Evolutionary conservation across 2,329 filamentous ascomycete species (phyloP).

Genomic region (Aureobasidium sp.): DNA sequence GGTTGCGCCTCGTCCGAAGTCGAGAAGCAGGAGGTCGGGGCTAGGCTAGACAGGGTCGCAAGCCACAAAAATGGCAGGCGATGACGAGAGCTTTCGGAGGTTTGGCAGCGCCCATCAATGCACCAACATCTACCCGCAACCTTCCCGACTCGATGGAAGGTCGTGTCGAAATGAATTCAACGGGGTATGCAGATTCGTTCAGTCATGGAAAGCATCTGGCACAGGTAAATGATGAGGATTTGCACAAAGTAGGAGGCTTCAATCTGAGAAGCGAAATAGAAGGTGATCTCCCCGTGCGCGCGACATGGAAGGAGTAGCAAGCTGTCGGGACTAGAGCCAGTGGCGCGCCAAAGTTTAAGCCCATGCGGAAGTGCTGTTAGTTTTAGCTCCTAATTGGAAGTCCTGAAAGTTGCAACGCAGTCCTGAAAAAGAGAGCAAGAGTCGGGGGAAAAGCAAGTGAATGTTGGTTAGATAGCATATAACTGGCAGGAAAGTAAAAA

Average conservation of each 20-base stretch:
- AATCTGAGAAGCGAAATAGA: slow-evolving; percentile 8
- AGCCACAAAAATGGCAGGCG: slow-evolving; percentile 11
- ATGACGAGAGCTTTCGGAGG: slow-evolving; percentile 6
- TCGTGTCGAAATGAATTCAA: not conserved
- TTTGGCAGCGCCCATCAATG: slow-evolving; percentile 6
- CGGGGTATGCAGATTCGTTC: not conserved
- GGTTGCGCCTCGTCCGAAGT: not conserved
- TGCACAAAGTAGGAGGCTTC: not conserved
- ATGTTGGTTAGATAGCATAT: not conserved
- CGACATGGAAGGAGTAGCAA: slow-evolving; percentile 13
- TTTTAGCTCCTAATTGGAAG: not conserved
- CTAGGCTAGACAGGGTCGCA: slow-evolving; percentile 3
- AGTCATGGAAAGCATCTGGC: too few relatives aligned
- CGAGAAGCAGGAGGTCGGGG: not conserved
- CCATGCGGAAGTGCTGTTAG: slow-evolving; percentile 5
- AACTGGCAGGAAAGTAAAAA: not conserved
- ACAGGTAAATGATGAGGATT: not conserved
- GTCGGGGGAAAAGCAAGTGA: not conserved
- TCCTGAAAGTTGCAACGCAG: not conserved
- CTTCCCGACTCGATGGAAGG: not conserved
- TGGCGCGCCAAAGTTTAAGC: slow-evolving; percentile 12
- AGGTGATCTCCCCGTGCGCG: not conserved
- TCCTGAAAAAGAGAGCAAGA: not conserved
- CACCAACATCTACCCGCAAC: slow-evolving; percentile 3
- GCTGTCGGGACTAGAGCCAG: slow-evolving; percentile 8